phyloP scores from a whole-genome alignment of 1,284 basidiomycete species.

The Pascua guehoae region DNA sequence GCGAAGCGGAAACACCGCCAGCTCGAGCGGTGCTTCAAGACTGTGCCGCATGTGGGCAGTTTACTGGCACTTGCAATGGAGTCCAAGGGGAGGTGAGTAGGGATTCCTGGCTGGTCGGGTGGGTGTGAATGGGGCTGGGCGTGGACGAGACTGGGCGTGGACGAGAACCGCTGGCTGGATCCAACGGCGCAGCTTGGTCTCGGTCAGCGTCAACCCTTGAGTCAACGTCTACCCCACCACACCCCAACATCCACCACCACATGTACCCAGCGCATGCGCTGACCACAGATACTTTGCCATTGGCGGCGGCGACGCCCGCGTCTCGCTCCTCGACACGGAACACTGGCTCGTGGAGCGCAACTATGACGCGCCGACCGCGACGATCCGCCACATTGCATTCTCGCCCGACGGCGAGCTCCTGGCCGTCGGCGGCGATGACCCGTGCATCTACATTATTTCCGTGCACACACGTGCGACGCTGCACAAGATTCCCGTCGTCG shows the following conservation, averaged over 20 bases:
- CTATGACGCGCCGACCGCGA: slow-evolving; percentile 33
- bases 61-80: slow-evolving; percentile 33
- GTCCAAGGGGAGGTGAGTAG: slow-evolving; percentile 26
- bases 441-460: slow-evolving; percentile 32
- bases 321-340: slow-evolving; percentile 32
- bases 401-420: slow-evolving; percentile 40
- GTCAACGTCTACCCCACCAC: neutral
- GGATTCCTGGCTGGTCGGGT: no score
- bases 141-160: no score
- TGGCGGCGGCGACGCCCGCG: slow-evolving; percentile 40
- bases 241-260: no score
- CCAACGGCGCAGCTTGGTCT: no score
- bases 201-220: no score
- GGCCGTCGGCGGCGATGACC: slow-evolving; percentile 40
- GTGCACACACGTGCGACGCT: slow-evolving; percentile 27
- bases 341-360: slow-evolving; percentile 40
- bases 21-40: slow-evolving; percentile 26
- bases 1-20: slow-evolving; percentile 25
- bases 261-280: neutral
- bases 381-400: slow-evolving; percentile 38
- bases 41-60: slow-evolving; percentile 23
- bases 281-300: slow-evolving; percentile 29
- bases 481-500: slow-evolving; percentile 24
- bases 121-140: no score
- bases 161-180: no score